Percentiles rank a stretch among this genome's conserved stretches.
These are phyloP conservation scores for Colletotrichum sp. DNA, from an alignment of 2,329 filamentous ascomycete species.

Conservation along the genomic window DNA sequence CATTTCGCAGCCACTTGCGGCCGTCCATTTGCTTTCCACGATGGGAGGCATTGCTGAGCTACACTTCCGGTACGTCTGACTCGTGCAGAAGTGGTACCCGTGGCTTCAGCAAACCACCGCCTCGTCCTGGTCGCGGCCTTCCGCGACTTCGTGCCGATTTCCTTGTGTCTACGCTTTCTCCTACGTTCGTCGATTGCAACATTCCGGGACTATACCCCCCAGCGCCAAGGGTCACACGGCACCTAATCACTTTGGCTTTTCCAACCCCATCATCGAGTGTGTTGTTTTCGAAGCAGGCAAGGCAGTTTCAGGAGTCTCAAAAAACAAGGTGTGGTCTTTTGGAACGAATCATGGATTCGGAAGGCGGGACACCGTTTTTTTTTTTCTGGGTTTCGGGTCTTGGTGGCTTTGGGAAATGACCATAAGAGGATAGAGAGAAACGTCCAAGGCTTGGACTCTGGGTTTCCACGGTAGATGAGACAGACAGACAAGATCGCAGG, in stretches of 20 bases:
- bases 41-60: conserved; percentile 1
- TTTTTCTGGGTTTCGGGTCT: neutral
- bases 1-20: neutral
- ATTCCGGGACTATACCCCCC: conserved; percentile 14
- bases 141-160: conserved; percentile 22
- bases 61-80: conserved; percentile 7
- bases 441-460: conserved; percentile 5
- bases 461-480: conserved; percentile 2
- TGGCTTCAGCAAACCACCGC: neutral
- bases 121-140: conserved; percentile 5
- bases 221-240: conserved; percentile 3
- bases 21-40: neutral
- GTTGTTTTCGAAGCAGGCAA: conserved; percentile 6
- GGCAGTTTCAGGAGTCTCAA: conserved; percentile 18
- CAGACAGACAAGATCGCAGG: conserved; percentile 4
- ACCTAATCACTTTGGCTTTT: neutral
- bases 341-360: neutral
- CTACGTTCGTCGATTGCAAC: neutral
- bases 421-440: neutral
- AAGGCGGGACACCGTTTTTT: neutral
- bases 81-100: conserved; percentile 1
- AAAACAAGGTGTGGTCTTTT: neutral
- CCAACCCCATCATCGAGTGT: neutral
- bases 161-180: conserved; percentile 2
- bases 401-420: neutral